Percentiles rank a stretch among this genome's conserved stretches.
Evolutionary conservation across 371 early-diverging fungal genomes (phyloP).

Genomic region (Mortierella polycephala): DNA sequence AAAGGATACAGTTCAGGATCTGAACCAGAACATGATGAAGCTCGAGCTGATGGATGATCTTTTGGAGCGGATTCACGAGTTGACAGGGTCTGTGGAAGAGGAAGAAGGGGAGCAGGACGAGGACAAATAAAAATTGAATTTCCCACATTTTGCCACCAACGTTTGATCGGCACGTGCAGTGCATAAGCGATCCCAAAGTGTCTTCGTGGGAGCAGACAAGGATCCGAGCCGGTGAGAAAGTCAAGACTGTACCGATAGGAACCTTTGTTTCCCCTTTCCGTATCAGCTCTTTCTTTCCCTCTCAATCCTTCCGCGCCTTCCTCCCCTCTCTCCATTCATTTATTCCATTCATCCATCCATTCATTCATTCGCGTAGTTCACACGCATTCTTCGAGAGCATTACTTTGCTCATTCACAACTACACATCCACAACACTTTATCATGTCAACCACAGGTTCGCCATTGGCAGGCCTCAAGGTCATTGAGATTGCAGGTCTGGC

Average conservation of each 20-base stretch:
- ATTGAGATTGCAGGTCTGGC: conserved; percentile 83
- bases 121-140: neutral
- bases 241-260: neutral
- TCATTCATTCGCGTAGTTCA: no score
- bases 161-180: no score
- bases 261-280: neutral
- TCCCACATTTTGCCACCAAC: no score
- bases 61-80: conserved; percentile 32
- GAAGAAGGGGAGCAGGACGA: no score
- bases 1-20: conserved; percentile 25
- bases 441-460: conserved; percentile 53
- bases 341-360: neutral
- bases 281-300: neutral
- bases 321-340: neutral
- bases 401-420: neutral
- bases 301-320: neutral
- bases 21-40: conserved; percentile 42
- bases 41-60: conserved; percentile 46
- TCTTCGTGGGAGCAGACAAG: no score
- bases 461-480: conserved; percentile 68
- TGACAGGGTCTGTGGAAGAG: conserved; percentile 7
- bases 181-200: no score
- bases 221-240: conserved; percentile 29
- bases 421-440: neutral
- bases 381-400: no score